Conservation (phyloP, 163 green algal genomes). For the Chlorella variabilis region DNA sequence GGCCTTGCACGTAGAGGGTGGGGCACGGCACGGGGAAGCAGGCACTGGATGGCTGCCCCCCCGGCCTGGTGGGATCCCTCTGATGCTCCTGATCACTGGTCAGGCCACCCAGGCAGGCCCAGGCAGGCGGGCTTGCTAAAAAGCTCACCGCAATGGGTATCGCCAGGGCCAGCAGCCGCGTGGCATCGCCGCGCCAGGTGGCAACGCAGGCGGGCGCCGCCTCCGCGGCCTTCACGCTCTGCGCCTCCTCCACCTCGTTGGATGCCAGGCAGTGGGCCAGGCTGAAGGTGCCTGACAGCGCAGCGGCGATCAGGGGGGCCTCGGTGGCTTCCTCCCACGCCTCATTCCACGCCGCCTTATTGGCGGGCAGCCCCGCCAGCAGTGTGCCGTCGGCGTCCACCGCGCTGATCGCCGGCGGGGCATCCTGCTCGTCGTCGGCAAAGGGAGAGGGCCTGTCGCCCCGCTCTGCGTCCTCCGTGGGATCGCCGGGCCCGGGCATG, state of each 20-base stretch:
- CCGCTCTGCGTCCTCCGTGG: too few relatives aligned
- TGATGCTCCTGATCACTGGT: too few relatives aligned
- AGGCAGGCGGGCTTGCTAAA: too few relatives aligned
- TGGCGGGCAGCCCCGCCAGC: neutral
- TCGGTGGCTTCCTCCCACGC: slow-evolving; percentile 8
- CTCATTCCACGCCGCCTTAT: neutral
- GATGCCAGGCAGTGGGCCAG: neutral
- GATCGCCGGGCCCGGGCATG: too few relatives aligned
- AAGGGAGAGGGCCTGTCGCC: too few relatives aligned
- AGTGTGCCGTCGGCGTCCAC: neutral
- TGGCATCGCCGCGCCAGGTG: neutral
- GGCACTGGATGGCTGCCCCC: too few relatives aligned
- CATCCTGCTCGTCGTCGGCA: too few relatives aligned
- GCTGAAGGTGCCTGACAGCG: neutral
- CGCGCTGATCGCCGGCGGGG: too few relatives aligned
- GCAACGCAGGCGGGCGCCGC: neutral
- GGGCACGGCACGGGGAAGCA: too few relatives aligned
- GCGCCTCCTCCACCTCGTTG: neutral
- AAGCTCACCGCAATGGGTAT: slow-evolving; percentile 17
- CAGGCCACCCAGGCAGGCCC: too few relatives aligned
- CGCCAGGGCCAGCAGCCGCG: neutral
- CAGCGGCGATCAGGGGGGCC: neutral
- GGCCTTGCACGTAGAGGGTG: too few relatives aligned
- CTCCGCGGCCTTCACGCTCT: neutral
- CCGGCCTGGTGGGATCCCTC: too few relatives aligned